phyloP scores from a whole-genome alignment of 805 yeast species.

The Cyberlindnera xylosilytica region DNA sequence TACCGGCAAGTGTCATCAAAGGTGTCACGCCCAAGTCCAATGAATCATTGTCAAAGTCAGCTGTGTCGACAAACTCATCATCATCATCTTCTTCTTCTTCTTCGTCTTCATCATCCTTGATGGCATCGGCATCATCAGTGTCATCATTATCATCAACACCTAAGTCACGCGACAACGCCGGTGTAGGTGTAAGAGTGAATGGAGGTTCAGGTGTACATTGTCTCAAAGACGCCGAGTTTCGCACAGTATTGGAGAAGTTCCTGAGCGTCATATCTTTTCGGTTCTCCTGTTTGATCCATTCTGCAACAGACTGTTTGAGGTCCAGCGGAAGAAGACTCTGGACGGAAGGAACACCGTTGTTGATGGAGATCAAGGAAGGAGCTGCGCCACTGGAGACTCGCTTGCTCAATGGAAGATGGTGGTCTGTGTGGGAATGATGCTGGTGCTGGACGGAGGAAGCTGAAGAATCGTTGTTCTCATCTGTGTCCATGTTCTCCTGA shows the following conservation, averaged over 20 bases:
- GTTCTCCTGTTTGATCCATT: constrained; percentile 7
- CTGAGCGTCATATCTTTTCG: not conserved
- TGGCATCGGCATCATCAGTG: no score
- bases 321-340: constrained; percentile 9
- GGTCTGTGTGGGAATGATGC: not conserved
- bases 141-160: no score
- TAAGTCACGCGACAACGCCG: no score
- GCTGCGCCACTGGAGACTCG: not conserved
- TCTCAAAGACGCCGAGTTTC: not conserved
- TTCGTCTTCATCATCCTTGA: not conserved
- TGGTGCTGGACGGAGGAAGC: not conserved
- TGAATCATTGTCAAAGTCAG: constrained; percentile 3
- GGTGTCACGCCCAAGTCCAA: constrained; percentile 2
- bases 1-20: constrained; percentile 4
- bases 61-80: constrained; percentile 4
- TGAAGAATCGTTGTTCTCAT: constrained; percentile 2
- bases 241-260: not conserved
- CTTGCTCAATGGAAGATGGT: not conserved
- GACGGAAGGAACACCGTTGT: constrained; percentile 4
- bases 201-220: not conserved
- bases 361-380: constrained; percentile 6
- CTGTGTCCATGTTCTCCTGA: constrained; percentile 5
- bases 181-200: no score
- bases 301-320: not conserved
- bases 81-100: constrained; percentile 4